A percentile compares a stretch with the other conserved stretches of the same genome.
phyloP scores from a whole-genome alignment of 257 asterid genomes.

The Solanum ossicruentum region DNA sequence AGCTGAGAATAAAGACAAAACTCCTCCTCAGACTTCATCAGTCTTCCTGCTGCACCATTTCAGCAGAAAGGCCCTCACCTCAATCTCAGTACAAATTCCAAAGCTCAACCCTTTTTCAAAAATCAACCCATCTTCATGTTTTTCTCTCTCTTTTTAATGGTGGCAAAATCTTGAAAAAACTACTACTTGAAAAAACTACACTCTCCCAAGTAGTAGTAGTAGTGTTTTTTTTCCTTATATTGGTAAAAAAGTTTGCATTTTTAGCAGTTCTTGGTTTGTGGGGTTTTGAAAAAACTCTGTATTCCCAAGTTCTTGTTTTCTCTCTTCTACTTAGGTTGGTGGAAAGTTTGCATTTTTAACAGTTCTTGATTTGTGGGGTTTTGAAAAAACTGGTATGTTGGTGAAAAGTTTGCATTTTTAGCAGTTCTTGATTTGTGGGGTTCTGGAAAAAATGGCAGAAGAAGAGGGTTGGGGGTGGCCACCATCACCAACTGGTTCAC shows the following conservation, averaged over 20 bases:
- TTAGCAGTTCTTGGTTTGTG: not conserved
- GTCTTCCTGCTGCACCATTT: not conserved
- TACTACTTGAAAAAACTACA: not conserved
- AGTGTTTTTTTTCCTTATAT: not conserved
- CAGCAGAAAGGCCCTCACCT: not conserved
- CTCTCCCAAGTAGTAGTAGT: not conserved
- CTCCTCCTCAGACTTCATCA: not conserved
- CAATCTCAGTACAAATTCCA: slow-evolving; percentile 9
- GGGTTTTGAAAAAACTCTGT: not conserved
- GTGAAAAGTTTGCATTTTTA: not conserved
- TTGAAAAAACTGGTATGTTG: not conserved
- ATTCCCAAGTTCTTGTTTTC: not conserved
- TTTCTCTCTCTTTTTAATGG: not conserved
- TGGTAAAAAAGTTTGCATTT: not conserved
- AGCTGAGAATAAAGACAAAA: not conserved
- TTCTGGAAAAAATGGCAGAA: slow-evolving; percentile 32
- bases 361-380: not conserved
- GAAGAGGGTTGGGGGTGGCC: slow-evolving; percentile 50
- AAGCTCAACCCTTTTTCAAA: slow-evolving; percentile 6
- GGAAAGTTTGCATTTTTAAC: not conserved
- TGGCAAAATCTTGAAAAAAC: not conserved
- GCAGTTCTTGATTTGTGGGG: not conserved
- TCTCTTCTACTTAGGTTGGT: not conserved
- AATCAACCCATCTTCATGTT: not conserved
- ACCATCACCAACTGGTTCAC: slow-evolving; percentile 40